Base-by-base conservation (phyloP, 75 land plant species). In the Sequoiadendron giganteum region DNA sequence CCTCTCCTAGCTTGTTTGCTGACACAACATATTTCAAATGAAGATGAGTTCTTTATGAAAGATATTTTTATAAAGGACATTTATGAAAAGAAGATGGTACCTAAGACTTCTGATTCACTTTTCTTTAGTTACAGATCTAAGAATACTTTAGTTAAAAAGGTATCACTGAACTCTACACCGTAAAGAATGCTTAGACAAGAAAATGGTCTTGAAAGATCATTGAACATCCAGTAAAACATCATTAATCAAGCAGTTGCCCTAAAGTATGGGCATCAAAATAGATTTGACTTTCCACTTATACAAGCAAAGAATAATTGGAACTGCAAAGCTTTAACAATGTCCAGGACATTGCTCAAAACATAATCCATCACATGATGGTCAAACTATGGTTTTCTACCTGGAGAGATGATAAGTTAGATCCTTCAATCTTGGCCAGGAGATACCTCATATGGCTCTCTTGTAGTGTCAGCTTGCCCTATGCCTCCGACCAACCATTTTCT, bases 1-100 rank as follows among this genome's bases (percentile, higher is more conserved):
- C 99, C 87, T 94, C 93, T 34, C 85, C 92, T 39, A 97, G 90
- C 87, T 95, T 92, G 18, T 54, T 85, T 18, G 95, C 97, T 97
- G 87, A 90, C 36, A 32, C 34, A 39, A 58, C 75, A 77, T 83
- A 86, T 52, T 88, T 65, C 83, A 15, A 87, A 32, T 52, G 3
- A 28, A 5, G 54, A n/a, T 80, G 18, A 32, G 85, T 80, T 32
- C 39, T 25, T 30, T 82, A 87, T 7, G 39, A 82, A 80, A 21
- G 55, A 87, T 42, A 30, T 4, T 16, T 34, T 58, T 58, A 8
- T 21, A 21, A 58, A 19, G 52, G 13, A 39, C 1, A 86, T 15
- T 42, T 42, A 61, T 28, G 19, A 58, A 14, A 19, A 3, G 40
- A 45, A 52, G 39, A 58, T 72, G 40, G 86, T 56, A 30, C 77